phyloP scores from a whole-genome alignment of 2,329 filamentous ascomycete genomes.

The Emmonsiellopsis sp. region DNA sequence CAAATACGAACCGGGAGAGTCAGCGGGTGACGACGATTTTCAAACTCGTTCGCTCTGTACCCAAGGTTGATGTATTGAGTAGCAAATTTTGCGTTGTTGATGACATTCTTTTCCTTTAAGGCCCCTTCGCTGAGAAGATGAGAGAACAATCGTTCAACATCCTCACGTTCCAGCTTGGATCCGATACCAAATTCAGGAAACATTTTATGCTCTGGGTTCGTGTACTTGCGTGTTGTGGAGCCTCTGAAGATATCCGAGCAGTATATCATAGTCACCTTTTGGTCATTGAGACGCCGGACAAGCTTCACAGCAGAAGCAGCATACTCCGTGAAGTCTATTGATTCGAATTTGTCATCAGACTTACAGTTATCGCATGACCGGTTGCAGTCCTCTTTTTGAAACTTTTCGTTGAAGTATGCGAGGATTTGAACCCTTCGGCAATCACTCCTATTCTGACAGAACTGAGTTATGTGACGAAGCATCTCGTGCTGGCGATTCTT shows the following conservation, averaged over 20 bases:
- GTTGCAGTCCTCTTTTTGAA: conserved; percentile 61
- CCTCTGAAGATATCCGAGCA: conserved; percentile 81
- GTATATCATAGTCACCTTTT: conserved; percentile 60
- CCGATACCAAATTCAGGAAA: conserved; percentile 59
- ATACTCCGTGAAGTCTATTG: conserved; percentile 66
- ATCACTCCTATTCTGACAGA: conserved; percentile 80
- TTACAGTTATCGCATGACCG: conserved; percentile 83
- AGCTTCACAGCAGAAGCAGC: conserved; percentile 63
- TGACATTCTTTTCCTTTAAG: conserved; percentile 59
- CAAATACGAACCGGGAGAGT: conserved; percentile 47
- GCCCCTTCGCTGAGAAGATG: conserved; percentile 65
- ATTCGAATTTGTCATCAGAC: conserved; percentile 60
- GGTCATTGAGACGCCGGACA: conserved; percentile 38
- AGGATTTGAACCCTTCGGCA: conserved; percentile 84
- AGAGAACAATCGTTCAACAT: conserved; percentile 78
- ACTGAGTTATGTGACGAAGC: conserved; percentile 75
- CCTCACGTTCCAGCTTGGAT: conserved; percentile 59
- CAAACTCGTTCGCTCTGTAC: conserved; percentile 40
- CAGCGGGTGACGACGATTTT: conserved; percentile 34
- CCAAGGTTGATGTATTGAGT: conserved; percentile 54
- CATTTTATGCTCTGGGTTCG: conserved; percentile 43
- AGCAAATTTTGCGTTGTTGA: conserved; percentile 58
- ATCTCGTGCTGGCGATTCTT: conserved; percentile 78
- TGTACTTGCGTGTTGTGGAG: conserved; percentile 51
- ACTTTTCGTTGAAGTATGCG: conserved; percentile 87